These are phyloP conservation scores for Trypanosomatidae sp. DNA, from an alignment of 208 protist species.

Conservation along the genomic window DNA sequence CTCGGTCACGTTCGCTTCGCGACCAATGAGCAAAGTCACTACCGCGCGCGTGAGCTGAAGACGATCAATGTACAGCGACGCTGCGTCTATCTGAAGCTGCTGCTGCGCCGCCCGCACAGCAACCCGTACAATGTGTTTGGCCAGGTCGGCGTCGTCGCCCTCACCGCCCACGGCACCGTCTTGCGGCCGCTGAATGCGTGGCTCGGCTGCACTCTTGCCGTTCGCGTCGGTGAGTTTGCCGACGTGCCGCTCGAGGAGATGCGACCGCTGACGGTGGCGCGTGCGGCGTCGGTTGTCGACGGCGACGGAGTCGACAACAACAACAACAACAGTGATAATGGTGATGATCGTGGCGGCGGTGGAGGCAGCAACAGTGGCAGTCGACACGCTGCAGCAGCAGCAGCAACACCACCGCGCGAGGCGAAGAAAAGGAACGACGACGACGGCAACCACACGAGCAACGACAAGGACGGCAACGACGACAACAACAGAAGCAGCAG, in stretches of 20 bases:
- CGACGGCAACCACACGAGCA: background rate
- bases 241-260: slow-evolving; percentile 71
- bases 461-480: background rate
- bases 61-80: slow-evolving; percentile 46
- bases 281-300: too few relatives aligned
- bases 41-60: slow-evolving; percentile 78
- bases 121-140: slow-evolving; percentile 79
- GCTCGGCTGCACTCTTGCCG: slow-evolving; percentile 8
- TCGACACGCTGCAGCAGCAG: too few relatives aligned
- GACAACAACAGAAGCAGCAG: background rate
- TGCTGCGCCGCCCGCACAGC: slow-evolving; percentile 55
- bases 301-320: too few relatives aligned
- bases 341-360: too few relatives aligned
- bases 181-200: slow-evolving; percentile 18
- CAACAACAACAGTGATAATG: too few relatives aligned
- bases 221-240: slow-evolving; percentile 34
- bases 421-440: too few relatives aligned
- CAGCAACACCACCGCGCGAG: too few relatives aligned
- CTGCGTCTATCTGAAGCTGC: slow-evolving; percentile 79
- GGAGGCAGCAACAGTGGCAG: too few relatives aligned
- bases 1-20: slow-evolving; percentile 74
- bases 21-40: slow-evolving; percentile 31
- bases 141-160: slow-evolving; percentile 73
- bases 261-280: slow-evolving; percentile 20
- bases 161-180: slow-evolving; percentile 55